A percentile compares a stretch with the other conserved stretches of the same genome.
Evolutionary conservation across 148 eudicot species (phyloP).

Genomic region (Heliosperma pusillum): DNA sequence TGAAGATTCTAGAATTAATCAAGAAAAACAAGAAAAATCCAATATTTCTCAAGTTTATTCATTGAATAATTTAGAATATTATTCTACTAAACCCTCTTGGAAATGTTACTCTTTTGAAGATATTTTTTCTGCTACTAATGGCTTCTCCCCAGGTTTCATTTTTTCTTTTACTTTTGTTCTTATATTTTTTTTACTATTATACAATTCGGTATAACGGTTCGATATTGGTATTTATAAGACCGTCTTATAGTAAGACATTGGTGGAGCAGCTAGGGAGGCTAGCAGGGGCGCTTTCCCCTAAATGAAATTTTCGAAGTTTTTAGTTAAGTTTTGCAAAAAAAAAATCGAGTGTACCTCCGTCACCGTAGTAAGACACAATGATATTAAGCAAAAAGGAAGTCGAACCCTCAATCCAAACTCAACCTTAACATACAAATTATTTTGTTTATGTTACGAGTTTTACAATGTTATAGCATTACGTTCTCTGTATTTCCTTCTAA

Average conservation of each 20-base stretch:
- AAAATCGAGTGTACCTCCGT: too few relatives aligned
- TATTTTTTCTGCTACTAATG: conserved; percentile 74
- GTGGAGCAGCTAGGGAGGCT: too few relatives aligned
- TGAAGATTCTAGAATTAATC: conserved; percentile 27
- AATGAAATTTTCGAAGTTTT: too few relatives aligned
- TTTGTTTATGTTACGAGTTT: too few relatives aligned
- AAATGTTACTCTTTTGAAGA: conserved; percentile 82
- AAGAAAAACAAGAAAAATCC: conserved; percentile 9
- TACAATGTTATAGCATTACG: too few relatives aligned
- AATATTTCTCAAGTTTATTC: conserved; percentile 23
- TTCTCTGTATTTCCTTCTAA: too few relatives aligned
- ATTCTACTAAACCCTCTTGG: conserved; percentile 56
- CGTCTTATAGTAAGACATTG: not conserved
- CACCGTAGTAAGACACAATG: too few relatives aligned
- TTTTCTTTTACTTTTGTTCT: not conserved
- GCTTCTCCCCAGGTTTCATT: conserved; percentile 60
- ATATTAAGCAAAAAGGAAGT: too few relatives aligned
- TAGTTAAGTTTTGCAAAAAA: too few relatives aligned
- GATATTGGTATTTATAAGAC: not conserved
- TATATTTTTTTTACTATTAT: not conserved
- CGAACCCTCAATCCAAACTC: too few relatives aligned
- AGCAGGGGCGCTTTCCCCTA: too few relatives aligned
- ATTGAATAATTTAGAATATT: not conserved
- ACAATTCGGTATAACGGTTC: not conserved
- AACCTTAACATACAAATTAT: too few relatives aligned